phyloP scores from a whole-genome alignment of 2,329 filamentous ascomycete genomes.

The Aspergillus floridensis region DNA sequence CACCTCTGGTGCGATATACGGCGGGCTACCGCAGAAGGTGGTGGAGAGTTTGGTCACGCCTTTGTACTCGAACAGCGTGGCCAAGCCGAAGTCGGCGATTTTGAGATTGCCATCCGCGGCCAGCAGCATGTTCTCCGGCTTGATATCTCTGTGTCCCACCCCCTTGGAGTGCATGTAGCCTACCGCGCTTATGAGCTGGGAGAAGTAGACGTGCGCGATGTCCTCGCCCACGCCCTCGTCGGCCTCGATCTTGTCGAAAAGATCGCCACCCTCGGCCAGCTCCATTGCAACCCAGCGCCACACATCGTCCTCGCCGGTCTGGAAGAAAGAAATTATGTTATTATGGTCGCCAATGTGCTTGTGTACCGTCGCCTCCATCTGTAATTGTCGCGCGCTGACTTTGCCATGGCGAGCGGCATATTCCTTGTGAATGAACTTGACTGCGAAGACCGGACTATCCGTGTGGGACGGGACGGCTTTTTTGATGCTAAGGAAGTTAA shows the following conservation, averaged over 20 bases:
- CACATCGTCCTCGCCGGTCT: slow-evolving; percentile 74
- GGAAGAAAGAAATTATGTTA: slow-evolving; percentile 92
- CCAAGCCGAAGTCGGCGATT: slow-evolving; percentile 93
- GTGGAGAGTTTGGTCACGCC: slow-evolving; percentile 77
- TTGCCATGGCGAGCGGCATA: slow-evolving; percentile 88
- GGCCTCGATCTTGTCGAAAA: slow-evolving; percentile 99
- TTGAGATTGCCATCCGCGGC: slow-evolving; percentile 83
- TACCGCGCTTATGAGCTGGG: slow-evolving; percentile 84
- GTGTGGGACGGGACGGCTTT: slow-evolving; percentile 77
- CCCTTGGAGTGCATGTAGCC: slow-evolving; percentile 96
- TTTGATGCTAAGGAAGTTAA: slow-evolving; percentile 66
- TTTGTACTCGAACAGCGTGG: slow-evolving; percentile 88
- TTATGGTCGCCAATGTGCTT: slow-evolving; percentile 82
- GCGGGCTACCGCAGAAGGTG: slow-evolving; percentile 91
- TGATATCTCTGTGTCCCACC: slow-evolving; percentile 86
- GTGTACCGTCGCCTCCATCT: slow-evolving; percentile 89
- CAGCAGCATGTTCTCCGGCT: slow-evolving; percentile 92
- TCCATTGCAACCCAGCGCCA: slow-evolving; percentile 99
- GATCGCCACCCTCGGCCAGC: slow-evolving; percentile 86
- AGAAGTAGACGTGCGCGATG: slow-evolving; percentile 94
- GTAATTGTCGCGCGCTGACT: slow-evolving; percentile 82
- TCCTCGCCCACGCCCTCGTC: slow-evolving; percentile 93
- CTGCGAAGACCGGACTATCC: slow-evolving; percentile 78
- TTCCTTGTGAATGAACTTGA: slow-evolving; percentile 98
- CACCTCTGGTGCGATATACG: slow-evolving; percentile 96